A percentile compares a stretch with the other conserved stretches of the same genome.
These are phyloP conservation scores for Verticillium nubilum DNA, from an alignment of 2,329 filamentous ascomycete species.

Conservation along the genomic window DNA sequence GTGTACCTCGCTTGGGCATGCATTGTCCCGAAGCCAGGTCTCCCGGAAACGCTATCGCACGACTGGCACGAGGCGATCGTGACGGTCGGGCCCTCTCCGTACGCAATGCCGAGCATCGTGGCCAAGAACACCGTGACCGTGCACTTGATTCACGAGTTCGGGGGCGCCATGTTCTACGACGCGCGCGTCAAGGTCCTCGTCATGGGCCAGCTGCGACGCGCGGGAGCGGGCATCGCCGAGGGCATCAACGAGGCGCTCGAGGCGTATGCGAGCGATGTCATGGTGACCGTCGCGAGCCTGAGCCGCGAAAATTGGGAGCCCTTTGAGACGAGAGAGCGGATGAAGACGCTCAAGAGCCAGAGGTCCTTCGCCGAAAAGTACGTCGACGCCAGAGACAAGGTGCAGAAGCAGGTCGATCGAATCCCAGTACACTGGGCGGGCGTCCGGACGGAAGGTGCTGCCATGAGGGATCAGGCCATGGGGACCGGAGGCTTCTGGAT, in stretches of 20 bases:
- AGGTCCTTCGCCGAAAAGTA: slow-evolving; percentile 39
- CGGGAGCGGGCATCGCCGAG: not conserved
- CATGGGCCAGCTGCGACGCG: slow-evolving; percentile 53
- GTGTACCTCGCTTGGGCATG: slow-evolving; percentile 62
- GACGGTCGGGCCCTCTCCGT: slow-evolving; percentile 45
- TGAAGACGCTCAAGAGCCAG: slow-evolving; percentile 31
- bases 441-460: slow-evolving; percentile 44
- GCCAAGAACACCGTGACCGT: slow-evolving; percentile 45
- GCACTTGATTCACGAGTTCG: slow-evolving; percentile 49
- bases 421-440: slow-evolving; percentile 55
- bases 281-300: slow-evolving; percentile 39
- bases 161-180: slow-evolving; percentile 32
- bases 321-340: slow-evolving; percentile 29
- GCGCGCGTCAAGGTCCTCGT: slow-evolving; percentile 46
- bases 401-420: slow-evolving; percentile 50
- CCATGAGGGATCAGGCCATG: slow-evolving; percentile 41
- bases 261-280: slow-evolving; percentile 32
- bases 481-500: slow-evolving; percentile 47
- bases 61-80: slow-evolving; percentile 58
- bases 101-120: slow-evolving; percentile 38
- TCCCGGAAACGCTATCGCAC: slow-evolving; percentile 23
- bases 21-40: slow-evolving; percentile 27
- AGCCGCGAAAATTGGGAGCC: slow-evolving; percentile 39
- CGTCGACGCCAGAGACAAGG: slow-evolving; percentile 38
- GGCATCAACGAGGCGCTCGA: slow-evolving; percentile 17